Evolutionary conservation across 805 yeast species (phyloP).

Genomic region (Zygosaccharomyces lentus): DNA sequence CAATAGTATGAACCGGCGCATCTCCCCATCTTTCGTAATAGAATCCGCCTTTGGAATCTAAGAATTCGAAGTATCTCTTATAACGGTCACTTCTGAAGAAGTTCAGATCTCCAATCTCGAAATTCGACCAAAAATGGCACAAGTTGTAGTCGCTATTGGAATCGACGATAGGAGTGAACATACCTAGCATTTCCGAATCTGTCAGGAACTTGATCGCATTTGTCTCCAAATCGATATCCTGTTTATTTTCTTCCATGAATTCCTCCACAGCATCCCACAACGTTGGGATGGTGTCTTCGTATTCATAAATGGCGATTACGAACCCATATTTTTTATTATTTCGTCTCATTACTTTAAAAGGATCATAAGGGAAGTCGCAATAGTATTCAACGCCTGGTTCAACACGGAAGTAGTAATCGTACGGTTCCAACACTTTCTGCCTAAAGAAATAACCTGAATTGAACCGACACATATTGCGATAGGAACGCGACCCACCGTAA

Average conservation of each 20-base stretch:
- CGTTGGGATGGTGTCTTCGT: slow-evolving; percentile 78
- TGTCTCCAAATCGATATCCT: slow-evolving; percentile 37
- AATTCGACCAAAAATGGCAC: slow-evolving; percentile 87
- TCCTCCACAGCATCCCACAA: slow-evolving; percentile 72
- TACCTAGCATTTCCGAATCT: slow-evolving; percentile 46
- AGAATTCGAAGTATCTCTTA: slow-evolving; percentile 52
- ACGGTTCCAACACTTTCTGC: slow-evolving; percentile 63
- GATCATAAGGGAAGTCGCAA: slow-evolving; percentile 83
- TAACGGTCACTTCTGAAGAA: slow-evolving; percentile 68
- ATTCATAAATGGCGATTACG: slow-evolving; percentile 78
- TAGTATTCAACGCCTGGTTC: slow-evolving; percentile 88
- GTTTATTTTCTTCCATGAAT: slow-evolving; percentile 53
- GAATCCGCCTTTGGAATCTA: slow-evolving; percentile 70
- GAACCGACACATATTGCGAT: slow-evolving; percentile 93
- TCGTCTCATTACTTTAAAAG: slow-evolving; percentile 74
- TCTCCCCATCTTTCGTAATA: slow-evolving; percentile 94
- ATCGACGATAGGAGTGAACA: slow-evolving; percentile 40
- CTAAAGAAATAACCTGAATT: slow-evolving; percentile 88
- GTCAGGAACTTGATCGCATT: slow-evolving; percentile 42
- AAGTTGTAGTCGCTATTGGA: slow-evolving; percentile 60
- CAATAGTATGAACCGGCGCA: slow-evolving; percentile 85
- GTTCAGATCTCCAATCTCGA: slow-evolving; percentile 68
- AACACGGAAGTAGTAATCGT: slow-evolving; percentile 91
- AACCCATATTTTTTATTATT: slow-evolving; percentile 81
- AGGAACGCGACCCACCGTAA: slow-evolving; percentile 62